These are phyloP conservation scores for Suhomyces kunorum DNA, from an alignment of 1,139 yeast species.

Conservation along the genomic window DNA sequence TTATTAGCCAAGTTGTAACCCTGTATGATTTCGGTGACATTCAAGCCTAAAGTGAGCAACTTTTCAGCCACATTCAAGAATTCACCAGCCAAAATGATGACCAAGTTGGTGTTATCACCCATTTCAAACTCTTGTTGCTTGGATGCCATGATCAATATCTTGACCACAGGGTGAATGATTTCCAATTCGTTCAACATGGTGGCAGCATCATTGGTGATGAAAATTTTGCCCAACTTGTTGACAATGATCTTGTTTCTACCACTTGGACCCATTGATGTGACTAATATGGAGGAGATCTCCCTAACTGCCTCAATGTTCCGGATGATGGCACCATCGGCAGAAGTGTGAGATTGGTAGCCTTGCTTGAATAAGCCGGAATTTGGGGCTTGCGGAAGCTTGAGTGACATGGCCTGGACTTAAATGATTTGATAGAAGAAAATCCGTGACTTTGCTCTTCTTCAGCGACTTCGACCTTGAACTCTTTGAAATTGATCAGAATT, in stretches of 20 bases:
- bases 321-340: conserved; percentile 91
- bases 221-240: conserved; percentile 75
- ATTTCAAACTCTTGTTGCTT: conserved; percentile 92
- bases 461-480: not conserved
- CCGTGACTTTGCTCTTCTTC: not conserved
- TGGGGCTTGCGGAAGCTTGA: conserved; percentile 91
- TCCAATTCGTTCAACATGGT: conserved; percentile 92
- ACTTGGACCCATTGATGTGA: conserved; percentile 96
- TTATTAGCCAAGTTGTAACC: conserved; percentile 85
- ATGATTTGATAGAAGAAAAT: not conserved
- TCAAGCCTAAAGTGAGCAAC: conserved; percentile 78
- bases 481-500: not conserved
- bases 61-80: conserved; percentile 81
- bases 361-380: conserved; percentile 92
- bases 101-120: conserved; percentile 54
- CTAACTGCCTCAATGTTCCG: conserved; percentile 93
- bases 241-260: conserved; percentile 96
- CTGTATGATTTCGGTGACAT: conserved; percentile 85
- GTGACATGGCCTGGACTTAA: conserved; percentile 58
- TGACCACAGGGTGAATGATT: conserved; percentile 96
- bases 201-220: conserved; percentile 95
- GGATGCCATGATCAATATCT: conserved; percentile 92
- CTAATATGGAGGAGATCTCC: conserved; percentile 86
- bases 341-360: conserved; percentile 87
- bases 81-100: conserved; percentile 80